Base-by-base conservation (phyloP, 805 yeast species). In the Pichia paraexigua region DNA sequence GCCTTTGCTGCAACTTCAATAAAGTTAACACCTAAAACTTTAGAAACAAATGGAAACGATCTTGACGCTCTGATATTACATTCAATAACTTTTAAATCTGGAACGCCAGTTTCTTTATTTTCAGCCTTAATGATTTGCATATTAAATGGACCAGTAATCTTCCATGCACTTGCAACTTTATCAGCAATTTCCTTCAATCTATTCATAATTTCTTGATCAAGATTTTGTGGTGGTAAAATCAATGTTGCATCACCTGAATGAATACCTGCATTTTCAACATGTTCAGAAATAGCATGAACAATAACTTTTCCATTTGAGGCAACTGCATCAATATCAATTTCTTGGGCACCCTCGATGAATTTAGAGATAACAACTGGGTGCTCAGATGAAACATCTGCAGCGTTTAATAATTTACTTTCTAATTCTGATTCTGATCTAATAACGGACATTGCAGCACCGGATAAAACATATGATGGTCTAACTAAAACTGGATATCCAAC, bases 381-480 rank as follows among this genome's bases (percentile, higher is more conserved):
- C 64, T 94, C 98, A 56, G 90, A 86, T 35, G 97, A 87, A 52
- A 92, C 97, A 62, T 87, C 83, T 41, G 96, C 82, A 45, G 99
- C 99, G 63, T 84, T 82, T 54, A 85, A 80, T 62, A 92, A 77
- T 71, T 94, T 90, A 47, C 80, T 67, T 61, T 84, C 94, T 59
- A 92, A 79, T 69, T 94, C 97, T 46, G 77, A 73, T 67, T 85
- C 84, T 56, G 79, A 80, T 65, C 80, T 79, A 59, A 94, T 91
- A 43, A 90, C 97, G 55, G 94, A 85, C 99, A 92, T 94, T 54
- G 99, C 98, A 56, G 99, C 98, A 73, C 99, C 99, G 52, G 96
- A 87, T 58, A 92, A 77, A 46, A 92, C 99, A 65, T 92, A 92
- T 1, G 98, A 91, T 48, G 99, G 99, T 74, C 99, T 88, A 54